Percentiles rank a stretch among this genome's conserved stretches.
phyloP scores from a whole-genome alignment of 1,139 yeast genomes.

The Meyerozyma carpophila region DNA sequence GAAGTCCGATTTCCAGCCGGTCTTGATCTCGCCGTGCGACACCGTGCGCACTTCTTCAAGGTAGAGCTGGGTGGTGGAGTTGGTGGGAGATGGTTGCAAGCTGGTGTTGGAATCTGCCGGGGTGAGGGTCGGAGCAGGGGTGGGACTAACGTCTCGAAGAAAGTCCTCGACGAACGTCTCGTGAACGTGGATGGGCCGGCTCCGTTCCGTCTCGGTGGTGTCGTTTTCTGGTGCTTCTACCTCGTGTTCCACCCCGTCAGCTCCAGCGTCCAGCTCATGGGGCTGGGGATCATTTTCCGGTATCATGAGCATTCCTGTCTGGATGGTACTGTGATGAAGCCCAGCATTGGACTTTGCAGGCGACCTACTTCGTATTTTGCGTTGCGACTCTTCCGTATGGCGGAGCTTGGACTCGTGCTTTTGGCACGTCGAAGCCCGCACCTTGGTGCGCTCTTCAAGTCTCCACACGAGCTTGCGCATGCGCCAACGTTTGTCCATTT shows the following conservation, averaged over 20 bases:
- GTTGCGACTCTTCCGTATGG: constrained; percentile 42
- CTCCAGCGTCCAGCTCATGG: constrained; percentile 6
- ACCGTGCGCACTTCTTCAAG: constrained; percentile 71
- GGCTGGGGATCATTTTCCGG: constrained; percentile 3
- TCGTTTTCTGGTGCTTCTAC: constrained; percentile 9
- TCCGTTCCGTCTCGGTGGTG: constrained; percentile 17
- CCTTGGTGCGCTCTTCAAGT: constrained; percentile 73
- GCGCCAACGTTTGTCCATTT: constrained; percentile 73
- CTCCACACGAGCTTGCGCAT: constrained; percentile 88
- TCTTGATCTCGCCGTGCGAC: constrained; percentile 72
- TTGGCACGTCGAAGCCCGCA: constrained; percentile 54
- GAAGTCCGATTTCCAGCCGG: constrained; percentile 95
- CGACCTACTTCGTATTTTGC: constrained; percentile 9
- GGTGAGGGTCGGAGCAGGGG: constrained; percentile 1
- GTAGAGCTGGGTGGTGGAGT: constrained; percentile 34
- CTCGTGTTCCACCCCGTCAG: constrained; percentile 5
- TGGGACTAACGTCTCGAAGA: constrained; percentile 3
- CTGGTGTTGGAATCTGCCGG: constrained; percentile 3
- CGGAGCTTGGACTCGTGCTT: constrained; percentile 47
- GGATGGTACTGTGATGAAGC: constrained; percentile 38
- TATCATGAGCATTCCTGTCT: constrained; percentile 21
- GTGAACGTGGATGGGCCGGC: constrained; percentile 21
- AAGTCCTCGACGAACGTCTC: constrained; percentile 31
- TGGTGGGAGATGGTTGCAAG: constrained; percentile 5
- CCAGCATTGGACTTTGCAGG: constrained; percentile 12